Conservation (phyloP, 108 stramenopile species). For the Cafeteria roenbergensis region DNA sequence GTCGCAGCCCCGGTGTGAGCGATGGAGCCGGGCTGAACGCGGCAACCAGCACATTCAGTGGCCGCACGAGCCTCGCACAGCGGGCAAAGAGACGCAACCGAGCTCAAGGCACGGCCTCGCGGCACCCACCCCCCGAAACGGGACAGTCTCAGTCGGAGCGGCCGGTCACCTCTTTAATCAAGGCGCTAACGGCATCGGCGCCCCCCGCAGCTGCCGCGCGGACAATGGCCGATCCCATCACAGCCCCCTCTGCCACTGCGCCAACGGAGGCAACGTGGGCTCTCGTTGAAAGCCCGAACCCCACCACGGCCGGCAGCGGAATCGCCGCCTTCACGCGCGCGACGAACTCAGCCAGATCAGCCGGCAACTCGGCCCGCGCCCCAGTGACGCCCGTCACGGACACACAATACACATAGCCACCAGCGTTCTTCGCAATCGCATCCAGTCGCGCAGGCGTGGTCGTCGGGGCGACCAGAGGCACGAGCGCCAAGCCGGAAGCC, state of each 20-base stretch:
- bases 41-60: no score
- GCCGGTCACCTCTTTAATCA: slow-evolving; percentile 6
- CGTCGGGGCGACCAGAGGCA: slow-evolving; percentile 87
- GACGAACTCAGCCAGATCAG: slow-evolving; percentile 73
- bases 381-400: slow-evolving; percentile 91
- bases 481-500: slow-evolving; percentile 66
- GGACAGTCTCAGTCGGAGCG: no score
- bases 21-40: no score
- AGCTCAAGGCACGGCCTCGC: no score
- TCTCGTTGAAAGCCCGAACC: slow-evolving; percentile 81
- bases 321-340: slow-evolving; percentile 59
- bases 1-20: no score
- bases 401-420: slow-evolving; percentile 87
- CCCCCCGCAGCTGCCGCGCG: slow-evolving; percentile 67
- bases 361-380: slow-evolving; percentile 58
- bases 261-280: slow-evolving; percentile 76
- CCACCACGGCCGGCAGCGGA: slow-evolving; percentile 79
- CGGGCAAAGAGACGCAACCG: no score
- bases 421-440: slow-evolving; percentile 43
- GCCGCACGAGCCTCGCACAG: no score
- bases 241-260: slow-evolving; percentile 81
- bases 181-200: slow-evolving; percentile 14
- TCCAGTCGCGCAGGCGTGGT: slow-evolving; percentile 79
- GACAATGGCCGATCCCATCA: slow-evolving; percentile 86
- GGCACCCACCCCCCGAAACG: no score